Conservation (phyloP, 176 grass and related monocot species). For the Canna indica region DNA sequence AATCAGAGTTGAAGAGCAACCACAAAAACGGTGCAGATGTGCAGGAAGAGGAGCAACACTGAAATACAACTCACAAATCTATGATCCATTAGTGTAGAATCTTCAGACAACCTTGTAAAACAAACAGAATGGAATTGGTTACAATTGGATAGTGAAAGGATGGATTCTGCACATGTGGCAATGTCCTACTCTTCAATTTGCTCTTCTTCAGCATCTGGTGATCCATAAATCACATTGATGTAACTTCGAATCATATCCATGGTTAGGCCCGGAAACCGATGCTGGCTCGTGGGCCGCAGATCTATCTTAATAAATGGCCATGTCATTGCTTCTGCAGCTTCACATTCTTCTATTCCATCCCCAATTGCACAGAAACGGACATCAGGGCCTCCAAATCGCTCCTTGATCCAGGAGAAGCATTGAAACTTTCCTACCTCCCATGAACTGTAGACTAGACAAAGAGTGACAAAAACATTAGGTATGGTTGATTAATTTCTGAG, state of each 20-base stretch:
- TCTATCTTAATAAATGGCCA: conserved; percentile 94
- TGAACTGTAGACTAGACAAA: conserved; percentile 75
- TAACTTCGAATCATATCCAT: conserved; percentile 41
- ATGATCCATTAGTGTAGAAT: too few species aligned
- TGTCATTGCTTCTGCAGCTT: conserved; percentile 51
- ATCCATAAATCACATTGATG: conserved; percentile 49
- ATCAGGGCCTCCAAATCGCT: conserved; percentile 50
- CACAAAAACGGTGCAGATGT: too few species aligned
- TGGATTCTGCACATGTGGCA: not conserved
- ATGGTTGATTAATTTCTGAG: not conserved
- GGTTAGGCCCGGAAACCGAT: conserved; percentile 70
- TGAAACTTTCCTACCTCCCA: conserved; percentile 91
- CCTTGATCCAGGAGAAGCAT: conserved; percentile 94
- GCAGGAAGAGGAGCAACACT: too few species aligned
- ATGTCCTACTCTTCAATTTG: not conserved
- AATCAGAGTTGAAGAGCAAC: not conserved
- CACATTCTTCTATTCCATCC: conserved; percentile 72
- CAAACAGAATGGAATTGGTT: too few species aligned
- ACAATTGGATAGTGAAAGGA: too few species aligned
- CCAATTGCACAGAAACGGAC: conserved; percentile 73
- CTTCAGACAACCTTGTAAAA: too few species aligned
- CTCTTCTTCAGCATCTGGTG: conserved; percentile 14
- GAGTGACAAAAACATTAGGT: not conserved
- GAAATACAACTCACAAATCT: too few species aligned
- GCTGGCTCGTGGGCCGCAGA: conserved; percentile 37